These are phyloP conservation scores for Chrysanthemum seticuspe DNA, from an alignment of 129 eudicot genomes.

Conservation along the genomic window DNA sequence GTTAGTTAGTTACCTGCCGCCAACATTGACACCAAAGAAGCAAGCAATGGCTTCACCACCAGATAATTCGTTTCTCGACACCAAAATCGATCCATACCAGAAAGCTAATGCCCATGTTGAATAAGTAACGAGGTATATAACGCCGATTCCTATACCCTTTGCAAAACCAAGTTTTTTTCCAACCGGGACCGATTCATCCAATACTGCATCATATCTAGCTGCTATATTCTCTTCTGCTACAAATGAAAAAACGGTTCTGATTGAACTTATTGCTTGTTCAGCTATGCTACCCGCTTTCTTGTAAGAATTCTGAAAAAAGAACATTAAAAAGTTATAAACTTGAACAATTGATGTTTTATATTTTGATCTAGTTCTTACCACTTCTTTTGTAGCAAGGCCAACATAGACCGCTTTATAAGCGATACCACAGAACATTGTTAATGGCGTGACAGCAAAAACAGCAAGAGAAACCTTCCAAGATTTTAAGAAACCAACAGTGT, in stretches of 20 bases:
- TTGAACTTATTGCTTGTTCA: conserved; percentile 75
- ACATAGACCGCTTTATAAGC: conserved; percentile 78
- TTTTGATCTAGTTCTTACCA: conserved; percentile 35
- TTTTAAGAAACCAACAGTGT: conserved; percentile 59
- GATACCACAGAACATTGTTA: conserved; percentile 84
- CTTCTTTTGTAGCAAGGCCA: conserved; percentile 78
- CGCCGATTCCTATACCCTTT: conserved; percentile 76
- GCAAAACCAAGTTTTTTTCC: conserved; percentile 82
- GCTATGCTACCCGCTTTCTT: conserved; percentile 76
- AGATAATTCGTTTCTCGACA: conserved; percentile 45
- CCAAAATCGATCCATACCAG: conserved; percentile 86
- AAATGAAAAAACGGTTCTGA: conserved; percentile 73
- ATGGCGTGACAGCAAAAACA: conserved; percentile 79
- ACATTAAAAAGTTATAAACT: not conserved
- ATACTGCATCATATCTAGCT: conserved; percentile 48
- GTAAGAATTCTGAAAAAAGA: conserved; percentile 55
- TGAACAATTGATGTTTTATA: not conserved
- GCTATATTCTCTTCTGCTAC: conserved; percentile 73
- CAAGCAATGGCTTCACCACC: conserved; percentile 90
- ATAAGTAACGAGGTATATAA: conserved; percentile 75
- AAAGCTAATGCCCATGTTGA: conserved; percentile 91
- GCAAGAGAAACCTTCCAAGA: conserved; percentile 77
- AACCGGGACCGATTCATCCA: conserved; percentile 55
- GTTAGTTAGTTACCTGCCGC: conserved; percentile 61
- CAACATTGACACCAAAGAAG: conserved; percentile 85